Conservation (phyloP, 1,284 basidiomycete genomes). For the Takashimella koratensis region DNA sequence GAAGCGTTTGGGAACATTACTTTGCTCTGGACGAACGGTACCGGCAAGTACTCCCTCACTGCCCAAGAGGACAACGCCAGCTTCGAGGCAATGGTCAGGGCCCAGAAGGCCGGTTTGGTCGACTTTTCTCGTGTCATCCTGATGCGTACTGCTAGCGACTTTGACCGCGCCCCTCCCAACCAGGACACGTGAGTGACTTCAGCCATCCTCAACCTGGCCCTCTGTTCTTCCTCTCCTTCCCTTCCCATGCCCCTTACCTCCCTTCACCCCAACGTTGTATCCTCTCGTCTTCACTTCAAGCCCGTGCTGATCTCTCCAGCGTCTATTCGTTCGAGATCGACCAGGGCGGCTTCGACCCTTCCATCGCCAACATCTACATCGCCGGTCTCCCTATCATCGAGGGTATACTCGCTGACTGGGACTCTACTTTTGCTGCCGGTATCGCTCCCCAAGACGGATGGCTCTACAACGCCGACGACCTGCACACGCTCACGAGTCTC, state of each 20-base stretch:
- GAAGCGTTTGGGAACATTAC: conserved; percentile 53
- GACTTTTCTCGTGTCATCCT: conserved; percentile 54
- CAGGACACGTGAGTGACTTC: conserved; percentile 22
- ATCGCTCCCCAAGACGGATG: conserved; percentile 32
- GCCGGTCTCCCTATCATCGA: conserved; percentile 38
- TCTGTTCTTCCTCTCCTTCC: neutral
- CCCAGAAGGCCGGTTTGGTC: conserved; percentile 45
- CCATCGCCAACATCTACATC: conserved; percentile 39
- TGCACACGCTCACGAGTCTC: conserved; percentile 20
- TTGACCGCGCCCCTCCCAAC: conserved; percentile 50
- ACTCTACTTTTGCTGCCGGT: conserved; percentile 25
- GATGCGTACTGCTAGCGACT: conserved; percentile 53
- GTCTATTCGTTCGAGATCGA: conserved; percentile 30
- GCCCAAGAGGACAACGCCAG: conserved; percentile 57
- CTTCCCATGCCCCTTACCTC: too few species aligned
- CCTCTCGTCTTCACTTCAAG: too few species aligned
- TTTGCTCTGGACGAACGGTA: conserved; percentile 43
- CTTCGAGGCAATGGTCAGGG: conserved; percentile 52
- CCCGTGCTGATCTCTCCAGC: too few species aligned
- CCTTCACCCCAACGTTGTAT: too few species aligned
- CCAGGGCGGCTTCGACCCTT: conserved; percentile 38
- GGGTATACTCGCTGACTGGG: conserved; percentile 38
- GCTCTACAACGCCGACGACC: conserved; percentile 25
- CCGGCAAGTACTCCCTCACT: conserved; percentile 49
- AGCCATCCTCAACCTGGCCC: too few species aligned